Evolutionary conservation across 2,329 filamentous ascomycete genomes (phyloP), one percentile per base, ranked within the genome.

Genomic region (Fusarium torulosum): DNA sequence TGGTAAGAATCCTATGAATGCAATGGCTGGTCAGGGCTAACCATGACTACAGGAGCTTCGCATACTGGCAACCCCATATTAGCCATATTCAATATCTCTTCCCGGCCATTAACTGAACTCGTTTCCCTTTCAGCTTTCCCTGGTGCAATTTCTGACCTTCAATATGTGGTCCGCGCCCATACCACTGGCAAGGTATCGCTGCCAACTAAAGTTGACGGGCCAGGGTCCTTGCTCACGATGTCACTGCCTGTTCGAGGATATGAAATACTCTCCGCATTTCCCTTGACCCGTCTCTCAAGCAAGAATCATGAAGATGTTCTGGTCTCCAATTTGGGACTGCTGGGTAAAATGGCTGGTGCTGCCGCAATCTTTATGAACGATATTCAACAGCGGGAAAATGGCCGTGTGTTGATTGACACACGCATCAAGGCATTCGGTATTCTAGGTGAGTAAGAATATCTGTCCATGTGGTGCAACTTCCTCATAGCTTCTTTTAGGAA

Each of bases 331-430:
- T 78, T 98, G 1, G 95, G 95, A 1, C 81, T 98, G 3, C 68
- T 97, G 5, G 91, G 87, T 3, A 97, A 97, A 78, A 97, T 98
- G 92, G 93, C 93, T 0, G 95, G 94, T 1, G 88, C 90, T 1
- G 94, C 93, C 2, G 94, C 93, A 0, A 85, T 97, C 9, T 81
- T 90, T 2, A 84, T 82, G 37, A 89, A 82, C n/a, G 83, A 86
- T 27, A 84, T 90, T 43, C 85, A 84, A 33, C 75, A 89, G 42
- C 73, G 72, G 6, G 75, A 69, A 9, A 90, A 87, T 57, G 88
- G 88, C 1, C 81, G 88, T 17, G 79, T 96, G 20, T 79, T 87
- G 9, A 79, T 96, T 14, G 87, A 88, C 71, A 87, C 91, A 2
- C 86, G 85, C 15, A 75, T 97, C 41, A 97, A 97, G 76, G 94